Evolutionary conservation across 192 early-diverging fungal genomes (phyloP), one percentile per base, ranked within the genome.

Genomic region (Chytriomyces sp.): DNA sequence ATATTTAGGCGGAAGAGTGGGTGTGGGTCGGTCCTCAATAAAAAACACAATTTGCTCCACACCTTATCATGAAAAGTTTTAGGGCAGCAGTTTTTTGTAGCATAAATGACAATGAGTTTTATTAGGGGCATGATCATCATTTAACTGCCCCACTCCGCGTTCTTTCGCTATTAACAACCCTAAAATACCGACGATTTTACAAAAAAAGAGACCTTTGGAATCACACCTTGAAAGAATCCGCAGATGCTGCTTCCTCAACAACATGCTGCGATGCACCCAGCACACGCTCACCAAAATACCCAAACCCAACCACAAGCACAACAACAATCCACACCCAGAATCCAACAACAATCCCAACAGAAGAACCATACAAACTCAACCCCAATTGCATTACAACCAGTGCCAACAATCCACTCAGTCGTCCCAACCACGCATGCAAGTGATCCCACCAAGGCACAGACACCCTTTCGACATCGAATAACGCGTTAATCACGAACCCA

Each of bases 391-490:
- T 73, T 0, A 62, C 45, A 7, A 47, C 26, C 6, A 73, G 1
- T 8, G 59, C 71, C n/a, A 73, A 45, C 9, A 73, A 1, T 9
- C 20, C 71, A n/a, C 23, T 44, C 23, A 45, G 18, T 4, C 71
- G 57, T 0, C 71, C 71, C 60, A 73, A 5, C 50, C 57, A 71
- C 83, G 80, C 82, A 67, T 84, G 83, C 35, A 78, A 26, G 35
- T 72, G 28, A 59, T 85, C 83, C 76, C 71, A 76, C 69, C 68
- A 76, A 35, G 83, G 83, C 26, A 80, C 64, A 45, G 13, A n/a
- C n/a, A 49, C 71, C 43, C 83, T 16, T 8, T 80, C 79, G 20
- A 70, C n/a, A 5, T 18, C 23, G 23, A 65, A 85, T 28, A 82
- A 9, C 43, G 45, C 16, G 73, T 85, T 70, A 6, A 59, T n/a